phyloP scores from a whole-genome alignment of 306 rosid species.

The Delonix regia region DNA sequence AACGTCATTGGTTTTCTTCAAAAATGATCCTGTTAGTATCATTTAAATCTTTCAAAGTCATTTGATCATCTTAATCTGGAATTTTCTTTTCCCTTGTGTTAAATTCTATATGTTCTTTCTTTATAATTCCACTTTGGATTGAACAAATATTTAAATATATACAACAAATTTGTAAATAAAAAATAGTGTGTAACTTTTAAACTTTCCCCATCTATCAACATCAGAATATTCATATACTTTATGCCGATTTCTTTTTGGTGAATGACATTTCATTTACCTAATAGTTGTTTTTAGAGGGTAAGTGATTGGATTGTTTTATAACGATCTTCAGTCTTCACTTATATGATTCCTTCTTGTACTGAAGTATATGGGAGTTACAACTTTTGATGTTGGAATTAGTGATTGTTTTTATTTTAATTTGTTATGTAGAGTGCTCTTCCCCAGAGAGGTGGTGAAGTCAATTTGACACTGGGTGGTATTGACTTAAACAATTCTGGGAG shows the following conservation, averaged over 20 bases:
- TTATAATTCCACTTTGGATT: conserved; percentile 10
- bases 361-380: conserved; percentile 21
- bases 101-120: not conserved
- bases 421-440: conserved; percentile 83
- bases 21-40: conserved; percentile 92
- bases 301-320: conserved; percentile 6
- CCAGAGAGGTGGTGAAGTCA: conserved; percentile 96
- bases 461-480: conserved; percentile 95
- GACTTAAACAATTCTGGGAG: conserved; percentile 99
- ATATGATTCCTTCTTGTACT: conserved; percentile 3
- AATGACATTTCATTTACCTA: conserved; percentile 17
- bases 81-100: conserved; percentile 2
- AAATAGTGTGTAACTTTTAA: conserved; percentile 8
- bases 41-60: conserved; percentile 27
- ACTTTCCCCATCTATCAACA: conserved; percentile 1
- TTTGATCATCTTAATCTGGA: conserved; percentile 10
- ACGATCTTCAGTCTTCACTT: not conserved
- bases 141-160: not conserved
- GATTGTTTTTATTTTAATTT: conserved; percentile 33
- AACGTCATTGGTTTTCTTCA: conserved; percentile 93
- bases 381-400: conserved; percentile 10
- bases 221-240: conserved; percentile 22
- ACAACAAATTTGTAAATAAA: not conserved
- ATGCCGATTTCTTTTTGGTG: conserved; percentile 17
- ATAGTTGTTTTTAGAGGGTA: conserved; percentile 12